Evolutionary conservation across 306 rosid species (phyloP), one percentile per base, ranked within the genome.

Genomic region (Pyrus betulifolia): DNA sequence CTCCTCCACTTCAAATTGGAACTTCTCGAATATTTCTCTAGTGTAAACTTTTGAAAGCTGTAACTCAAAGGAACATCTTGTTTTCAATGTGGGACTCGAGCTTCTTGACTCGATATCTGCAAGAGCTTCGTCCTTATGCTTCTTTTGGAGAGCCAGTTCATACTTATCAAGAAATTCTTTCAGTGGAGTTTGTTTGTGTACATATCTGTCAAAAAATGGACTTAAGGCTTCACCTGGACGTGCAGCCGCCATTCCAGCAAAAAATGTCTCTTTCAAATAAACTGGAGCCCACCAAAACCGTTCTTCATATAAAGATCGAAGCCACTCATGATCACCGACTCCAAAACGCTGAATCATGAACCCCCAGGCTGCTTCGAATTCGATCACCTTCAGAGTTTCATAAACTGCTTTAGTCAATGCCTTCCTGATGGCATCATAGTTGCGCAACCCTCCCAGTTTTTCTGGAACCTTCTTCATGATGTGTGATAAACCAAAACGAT

Each of bases 121-220:
- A 45, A 76, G 45, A 33, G 90, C 78, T 80, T 94, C 98, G 85
- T 94, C 97, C 81, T 86, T 90, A 84, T 90, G 82, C 83, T 88
- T 94, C 91, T 92, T 94, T 40, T 90, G 90, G 55, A 90, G 90
- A 54, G 97, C 97, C 64, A 92, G 76, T 87, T 94, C 98, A 54
- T 94, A 94, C 83, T 89, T 94, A 74, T 94, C 98, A 25, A 94
- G 97, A 88, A 94, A 94, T 71, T 94, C 98, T 81, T 94, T 94
- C 79, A 92, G 84, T 40, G 97, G 93, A 61, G 98, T 94, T 69
- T 94, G 96, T 82, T 90, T 94, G 84, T 92, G 97, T 79, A 94
- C 93, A 51, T 90, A 94, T 80, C 81, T 90, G 69, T 90, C 90
- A 31, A 94, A 94, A 80, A 90, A 90, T 1, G 98, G 98, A 81